phyloP scores from a whole-genome alignment of 768 basidiomycete genomes.

The Rubroboletus pulcherrimus region DNA sequence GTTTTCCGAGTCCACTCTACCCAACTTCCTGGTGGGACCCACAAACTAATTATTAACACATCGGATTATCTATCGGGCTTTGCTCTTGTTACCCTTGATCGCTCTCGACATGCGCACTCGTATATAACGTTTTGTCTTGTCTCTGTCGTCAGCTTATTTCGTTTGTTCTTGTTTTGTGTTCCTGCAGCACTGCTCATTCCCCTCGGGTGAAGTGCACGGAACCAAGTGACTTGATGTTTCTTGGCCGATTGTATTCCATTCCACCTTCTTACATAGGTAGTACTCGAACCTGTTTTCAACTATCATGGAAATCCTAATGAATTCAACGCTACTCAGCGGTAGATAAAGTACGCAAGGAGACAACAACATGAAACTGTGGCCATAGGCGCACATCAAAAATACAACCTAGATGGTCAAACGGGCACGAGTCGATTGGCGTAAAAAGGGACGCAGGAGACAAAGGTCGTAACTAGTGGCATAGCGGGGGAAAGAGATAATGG shows the following conservation, averaged over 20 bases:
- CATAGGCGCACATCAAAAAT: not conserved
- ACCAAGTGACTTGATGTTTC: constrained; percentile 11
- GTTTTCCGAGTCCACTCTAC: constrained; percentile 17
- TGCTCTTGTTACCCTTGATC: constrained; percentile 35
- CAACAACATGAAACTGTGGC: not conserved
- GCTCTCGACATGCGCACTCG: constrained; percentile 36
- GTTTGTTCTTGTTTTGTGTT: constrained; percentile 33
- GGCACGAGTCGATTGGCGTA: not conserved
- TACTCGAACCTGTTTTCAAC: not conserved
- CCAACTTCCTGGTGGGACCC: constrained; percentile 15
- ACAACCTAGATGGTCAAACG: constrained; percentile 13
- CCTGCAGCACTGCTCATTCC: constrained; percentile 3
- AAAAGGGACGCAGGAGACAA: not conserved
- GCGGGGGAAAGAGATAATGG: too few species aligned
- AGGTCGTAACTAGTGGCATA: not conserved
- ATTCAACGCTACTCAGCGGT: constrained; percentile 4
- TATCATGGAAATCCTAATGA: not conserved
- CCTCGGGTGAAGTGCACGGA: constrained; percentile 7
- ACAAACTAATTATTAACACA: constrained; percentile 28
- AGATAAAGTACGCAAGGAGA: constrained; percentile 7
- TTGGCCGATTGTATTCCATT: constrained; percentile 11
- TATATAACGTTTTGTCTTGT: constrained; percentile 35
- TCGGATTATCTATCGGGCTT: constrained; percentile 31
- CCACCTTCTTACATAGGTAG: not conserved
- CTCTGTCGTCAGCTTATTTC: constrained; percentile 24